These are phyloP conservation scores for Eucalyptus cloeziana DNA, from an alignment of 345 rosid genomes.

Conservation along the genomic window DNA sequence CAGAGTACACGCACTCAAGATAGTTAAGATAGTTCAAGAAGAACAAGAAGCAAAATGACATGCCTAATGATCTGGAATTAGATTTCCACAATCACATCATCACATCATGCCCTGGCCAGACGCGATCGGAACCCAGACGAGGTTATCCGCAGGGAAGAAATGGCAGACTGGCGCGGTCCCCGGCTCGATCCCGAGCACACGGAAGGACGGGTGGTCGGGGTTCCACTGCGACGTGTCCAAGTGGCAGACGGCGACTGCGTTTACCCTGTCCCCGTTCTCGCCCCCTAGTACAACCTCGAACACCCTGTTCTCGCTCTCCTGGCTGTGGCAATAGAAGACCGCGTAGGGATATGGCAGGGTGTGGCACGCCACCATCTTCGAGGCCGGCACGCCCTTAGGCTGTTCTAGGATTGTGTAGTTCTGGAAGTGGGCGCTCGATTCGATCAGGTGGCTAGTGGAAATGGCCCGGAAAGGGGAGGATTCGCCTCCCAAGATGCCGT, in stretches of 20 bases:
- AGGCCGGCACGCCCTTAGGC: background rate
- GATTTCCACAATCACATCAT: background rate
- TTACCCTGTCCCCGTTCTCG: background rate
- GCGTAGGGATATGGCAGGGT: background rate
- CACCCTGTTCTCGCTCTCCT: background rate
- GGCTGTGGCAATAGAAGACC: constrained; percentile 1
- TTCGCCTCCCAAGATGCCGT: background rate
- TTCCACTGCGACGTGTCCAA: constrained; percentile 1
- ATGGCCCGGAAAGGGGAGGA: background rate
- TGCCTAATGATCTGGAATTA: background rate
- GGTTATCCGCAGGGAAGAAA: background rate
- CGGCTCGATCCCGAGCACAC: background rate
- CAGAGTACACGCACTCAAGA: background rate
- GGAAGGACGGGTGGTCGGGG: background rate
- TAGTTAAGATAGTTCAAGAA: background rate
- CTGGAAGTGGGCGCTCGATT: background rate
- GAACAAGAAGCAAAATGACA: background rate
- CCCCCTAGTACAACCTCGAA: background rate
- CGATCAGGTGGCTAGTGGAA: constrained; percentile 5
- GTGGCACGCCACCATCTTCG: background rate
- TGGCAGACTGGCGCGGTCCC: constrained; percentile 1
- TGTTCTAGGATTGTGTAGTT: background rate
- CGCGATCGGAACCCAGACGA: background rate
- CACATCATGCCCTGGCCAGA: background rate
- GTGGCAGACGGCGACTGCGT: constrained; percentile 4